These are phyloP conservation scores for Aspergillus melleus DNA, from an alignment of 2,329 filamentous ascomycete species.

Conservation along the genomic window DNA sequence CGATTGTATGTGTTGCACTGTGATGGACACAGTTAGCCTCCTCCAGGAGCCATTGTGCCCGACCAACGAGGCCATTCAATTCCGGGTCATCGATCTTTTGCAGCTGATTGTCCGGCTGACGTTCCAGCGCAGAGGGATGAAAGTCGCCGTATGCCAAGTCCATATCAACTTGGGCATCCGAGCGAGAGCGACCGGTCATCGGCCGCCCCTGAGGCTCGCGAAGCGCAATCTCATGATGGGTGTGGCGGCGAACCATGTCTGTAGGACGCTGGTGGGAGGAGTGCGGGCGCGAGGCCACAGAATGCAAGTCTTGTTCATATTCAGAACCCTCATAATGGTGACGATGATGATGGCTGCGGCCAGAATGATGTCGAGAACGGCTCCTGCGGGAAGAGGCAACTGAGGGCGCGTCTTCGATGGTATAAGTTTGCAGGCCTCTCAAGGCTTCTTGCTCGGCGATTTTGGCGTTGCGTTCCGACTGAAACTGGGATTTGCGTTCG, in stretches of 20 bases:
- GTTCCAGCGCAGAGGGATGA: constrained; percentile 60
- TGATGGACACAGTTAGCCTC: constrained; percentile 89
- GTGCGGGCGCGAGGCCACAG: constrained; percentile 19
- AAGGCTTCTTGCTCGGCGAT: constrained; percentile 60
- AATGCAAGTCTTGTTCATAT: constrained; percentile 34
- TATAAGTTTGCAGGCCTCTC: constrained; percentile 55
- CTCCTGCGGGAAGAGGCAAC: constrained; percentile 46
- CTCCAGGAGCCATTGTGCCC: constrained; percentile 74
- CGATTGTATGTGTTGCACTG: constrained; percentile 78
- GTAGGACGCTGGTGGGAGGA: constrained; percentile 22
- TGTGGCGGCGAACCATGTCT: constrained; percentile 40
- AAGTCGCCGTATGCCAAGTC: constrained; percentile 86
- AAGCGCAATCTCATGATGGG: constrained; percentile 34
- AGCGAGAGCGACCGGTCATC: constrained; percentile 29
- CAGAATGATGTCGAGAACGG: constrained; percentile 32
- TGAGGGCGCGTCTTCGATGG: constrained; percentile 49
- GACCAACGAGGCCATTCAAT: constrained; percentile 67
- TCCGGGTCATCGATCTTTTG: constrained; percentile 55
- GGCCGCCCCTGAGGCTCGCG: constrained; percentile 27
- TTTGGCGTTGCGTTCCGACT: constrained; percentile 65
- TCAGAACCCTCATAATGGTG: constrained; percentile 14
- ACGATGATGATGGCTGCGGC: constrained; percentile 27
- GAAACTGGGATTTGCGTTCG: constrained; percentile 81
- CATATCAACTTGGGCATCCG: constrained; percentile 68
- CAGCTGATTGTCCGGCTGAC: constrained; percentile 17